phyloP scores from a whole-genome alignment of 192 early-diverging fungal species.

The Rhizophagus clarus region DNA sequence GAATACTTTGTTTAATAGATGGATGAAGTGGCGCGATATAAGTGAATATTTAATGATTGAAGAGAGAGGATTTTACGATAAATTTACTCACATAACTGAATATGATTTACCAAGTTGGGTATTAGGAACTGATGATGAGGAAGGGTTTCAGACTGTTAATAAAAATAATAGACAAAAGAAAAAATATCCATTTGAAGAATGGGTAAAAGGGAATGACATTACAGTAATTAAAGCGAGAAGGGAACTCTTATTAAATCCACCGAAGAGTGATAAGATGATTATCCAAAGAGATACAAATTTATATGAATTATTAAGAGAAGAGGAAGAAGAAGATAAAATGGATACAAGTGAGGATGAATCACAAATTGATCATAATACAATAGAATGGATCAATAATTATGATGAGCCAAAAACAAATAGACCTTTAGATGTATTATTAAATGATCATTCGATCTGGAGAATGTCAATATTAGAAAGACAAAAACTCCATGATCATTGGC shows the following conservation, averaged over 20 bases:
- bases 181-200: background rate
- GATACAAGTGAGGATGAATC: too few relatives aligned
- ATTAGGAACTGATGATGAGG: background rate
- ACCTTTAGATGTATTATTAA: background rate
- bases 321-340: too few relatives aligned
- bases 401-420: background rate
- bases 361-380: background rate
- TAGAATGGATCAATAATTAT: background rate
- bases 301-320: too few relatives aligned
- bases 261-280: too few relatives aligned
- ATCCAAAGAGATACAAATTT: too few relatives aligned
- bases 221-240: background rate
- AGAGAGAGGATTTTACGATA: background rate
- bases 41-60: background rate
- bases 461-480: conserved; percentile 50
- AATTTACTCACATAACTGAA: background rate
- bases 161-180: background rate
- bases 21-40: conserved; percentile 32
- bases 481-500: conserved; percentile 45
- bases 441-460: conserved; percentile 47
- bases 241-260: background rate
- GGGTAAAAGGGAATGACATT: background rate
- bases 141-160: too few relatives aligned
- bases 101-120: background rate
- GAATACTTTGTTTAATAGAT: background rate